phyloP scores from a whole-genome alignment of 73 alveolate species.

The Tetrahymena borealis region DNA sequence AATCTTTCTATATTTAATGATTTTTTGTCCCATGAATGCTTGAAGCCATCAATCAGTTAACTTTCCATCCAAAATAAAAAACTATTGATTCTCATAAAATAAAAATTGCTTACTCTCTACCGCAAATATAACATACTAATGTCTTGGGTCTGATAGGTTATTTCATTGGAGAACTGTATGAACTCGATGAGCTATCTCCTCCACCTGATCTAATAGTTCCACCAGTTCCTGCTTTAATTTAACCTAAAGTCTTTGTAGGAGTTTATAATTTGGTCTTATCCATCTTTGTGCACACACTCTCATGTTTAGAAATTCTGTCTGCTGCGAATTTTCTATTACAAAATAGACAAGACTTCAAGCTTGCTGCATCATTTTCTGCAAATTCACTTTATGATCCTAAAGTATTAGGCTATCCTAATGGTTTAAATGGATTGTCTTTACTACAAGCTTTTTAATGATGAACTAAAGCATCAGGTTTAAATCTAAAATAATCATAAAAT shows the following conservation, averaged over 20 bases:
- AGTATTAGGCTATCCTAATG: slow-evolving; percentile 4
- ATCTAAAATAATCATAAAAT: slow-evolving; percentile 46
- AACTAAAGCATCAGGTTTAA: slow-evolving; percentile 77
- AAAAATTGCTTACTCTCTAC: slow-evolving; percentile 17
- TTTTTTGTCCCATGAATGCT: too few relatives aligned
- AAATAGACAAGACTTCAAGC: slow-evolving; percentile 10
- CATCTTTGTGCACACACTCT: slow-evolving; percentile 5
- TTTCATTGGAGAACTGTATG: neutral
- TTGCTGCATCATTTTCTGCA: slow-evolving; percentile 11
- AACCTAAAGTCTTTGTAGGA: slow-evolving; percentile 19
- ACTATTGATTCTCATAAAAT: neutral
- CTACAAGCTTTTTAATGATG: slow-evolving; percentile 70
- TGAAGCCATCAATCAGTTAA: too few relatives aligned
- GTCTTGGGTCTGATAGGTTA: slow-evolving; percentile 56
- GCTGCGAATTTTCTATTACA: slow-evolving; percentile 47
- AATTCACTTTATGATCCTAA: neutral
- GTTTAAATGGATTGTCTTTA: slow-evolving; percentile 32
- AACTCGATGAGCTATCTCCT: neutral
- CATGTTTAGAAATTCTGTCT: slow-evolving; percentile 22
- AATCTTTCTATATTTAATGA: too few relatives aligned
- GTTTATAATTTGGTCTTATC: slow-evolving; percentile 19
- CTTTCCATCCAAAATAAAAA: neutral
- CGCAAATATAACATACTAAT: slow-evolving; percentile 64
- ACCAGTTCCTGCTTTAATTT: slow-evolving; percentile 13
- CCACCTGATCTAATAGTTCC: neutral